phyloP scores from a whole-genome alignment of 768 basidiomycete genomes.

The Nevesoporus exiguus region DNA sequence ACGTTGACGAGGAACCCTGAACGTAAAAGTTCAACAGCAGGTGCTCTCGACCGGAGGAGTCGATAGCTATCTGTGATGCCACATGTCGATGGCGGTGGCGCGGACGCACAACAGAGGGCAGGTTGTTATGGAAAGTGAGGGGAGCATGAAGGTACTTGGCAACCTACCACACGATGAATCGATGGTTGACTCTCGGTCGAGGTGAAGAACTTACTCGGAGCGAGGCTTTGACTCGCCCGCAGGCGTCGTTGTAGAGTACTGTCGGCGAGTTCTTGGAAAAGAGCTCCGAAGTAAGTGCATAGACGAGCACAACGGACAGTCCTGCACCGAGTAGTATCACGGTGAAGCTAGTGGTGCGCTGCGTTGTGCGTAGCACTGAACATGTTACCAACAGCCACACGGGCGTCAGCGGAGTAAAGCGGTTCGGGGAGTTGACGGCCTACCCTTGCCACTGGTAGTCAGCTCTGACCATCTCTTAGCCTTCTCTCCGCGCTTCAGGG shows the following conservation, averaged over 20 bases:
- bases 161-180: slow-evolving; percentile 42
- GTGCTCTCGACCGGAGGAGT: slow-evolving; percentile 73
- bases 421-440: slow-evolving; percentile 14
- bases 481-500: slow-evolving; percentile 51
- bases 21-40: slow-evolving; percentile 84
- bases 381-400: background rate
- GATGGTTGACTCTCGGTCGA: background rate
- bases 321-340: slow-evolving; percentile 76
- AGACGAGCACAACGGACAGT: slow-evolving; percentile 66
- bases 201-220: slow-evolving; percentile 35
- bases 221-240: slow-evolving; percentile 47
- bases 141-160: slow-evolving; percentile 65
- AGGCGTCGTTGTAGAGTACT: slow-evolving; percentile 65
- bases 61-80: slow-evolving; percentile 71
- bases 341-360: slow-evolving; percentile 48
- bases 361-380: slow-evolving; percentile 36
- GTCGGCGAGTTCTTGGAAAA: slow-evolving; percentile 89
- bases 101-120: slow-evolving; percentile 70
- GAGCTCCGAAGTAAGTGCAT: slow-evolving; percentile 77
- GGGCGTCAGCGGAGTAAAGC: background rate
- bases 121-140: slow-evolving; percentile 76
- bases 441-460: slow-evolving; percentile 73
- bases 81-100: slow-evolving; percentile 82
- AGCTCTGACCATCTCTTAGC: slow-evolving; percentile 79
- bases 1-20: slow-evolving; percentile 46